Base-by-base conservation (phyloP, 257 asterid species). In the Nicotiana knightiana region DNA sequence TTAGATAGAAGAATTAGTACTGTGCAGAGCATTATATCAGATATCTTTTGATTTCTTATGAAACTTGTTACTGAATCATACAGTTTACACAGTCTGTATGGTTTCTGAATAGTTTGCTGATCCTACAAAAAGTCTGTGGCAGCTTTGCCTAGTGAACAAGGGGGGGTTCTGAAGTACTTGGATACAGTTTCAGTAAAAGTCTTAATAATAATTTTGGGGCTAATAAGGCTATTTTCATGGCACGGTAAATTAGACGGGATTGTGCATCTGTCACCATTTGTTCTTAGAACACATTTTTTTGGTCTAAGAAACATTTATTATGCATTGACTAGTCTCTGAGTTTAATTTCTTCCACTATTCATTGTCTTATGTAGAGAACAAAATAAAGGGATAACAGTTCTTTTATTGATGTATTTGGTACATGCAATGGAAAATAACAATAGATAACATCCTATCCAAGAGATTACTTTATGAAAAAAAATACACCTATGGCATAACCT, bases 251-350 rank as follows among this genome's bases (percentile, higher is more conserved):
- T 51, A 73, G 62, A 48, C 4, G 63, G 62, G 35, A 73, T 48
- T 73, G 43, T 46, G 79, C 79, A 48, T 73, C 58, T 70, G 78
- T 70, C 59, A 43, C 57, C 6, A 70, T 21, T 70, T 70, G 79
- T 35, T 48, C 43, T 13, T 48, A 71, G 79, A 70, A 51, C 78
- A 13, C 24, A 1, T 48, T 73, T 26, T 32, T 43, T 43, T 43
- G 51, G 51, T 43, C 51, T 43, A 43, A 43, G 51, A 43, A 2
- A 43, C 51, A 43, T 43, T 43, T 43, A 43, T 21, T 24, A 43
- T 37, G 55, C 30, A 67, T 37, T 67, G 76, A 67, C 77, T 43
- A 46, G 61, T 48, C 79, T 73, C 62, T 24, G 79, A 48, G 6
- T 73, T 71, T 48, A 13, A 73, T 73, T 48, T 73, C 61, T 73